These are phyloP conservation scores for Diaporthe citri DNA, from an alignment of 2,329 filamentous ascomycete genomes.

Conservation along the genomic window DNA sequence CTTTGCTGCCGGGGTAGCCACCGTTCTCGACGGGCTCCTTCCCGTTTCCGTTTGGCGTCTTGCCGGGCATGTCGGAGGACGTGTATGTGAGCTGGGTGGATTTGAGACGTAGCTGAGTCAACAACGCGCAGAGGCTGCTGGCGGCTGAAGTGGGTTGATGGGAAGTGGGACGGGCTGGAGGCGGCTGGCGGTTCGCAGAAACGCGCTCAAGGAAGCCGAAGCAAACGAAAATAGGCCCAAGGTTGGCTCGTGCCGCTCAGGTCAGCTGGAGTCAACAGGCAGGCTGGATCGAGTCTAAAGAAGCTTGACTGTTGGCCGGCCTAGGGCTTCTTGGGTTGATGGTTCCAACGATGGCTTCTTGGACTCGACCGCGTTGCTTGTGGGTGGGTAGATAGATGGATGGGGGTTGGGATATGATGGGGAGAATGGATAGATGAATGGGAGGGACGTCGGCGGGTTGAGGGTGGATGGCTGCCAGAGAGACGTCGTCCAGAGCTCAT, in stretches of 20 bases:
- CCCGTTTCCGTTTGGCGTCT: conserved; percentile 79
- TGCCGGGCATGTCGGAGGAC: conserved; percentile 72
- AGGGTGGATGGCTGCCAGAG: conserved; percentile 29
- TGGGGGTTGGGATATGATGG: conserved; percentile 30
- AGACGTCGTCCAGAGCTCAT: conserved; percentile 38
- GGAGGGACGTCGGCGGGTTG: conserved; percentile 31
- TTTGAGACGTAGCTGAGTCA: conserved; percentile 31
- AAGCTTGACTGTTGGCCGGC: conserved; percentile 15
- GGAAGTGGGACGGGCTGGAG: conserved; percentile 20
- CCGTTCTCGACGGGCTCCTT: conserved; percentile 78
- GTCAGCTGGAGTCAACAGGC: conserved; percentile 36
- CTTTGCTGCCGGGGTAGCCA: conserved; percentile 71
- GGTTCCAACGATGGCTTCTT: conserved; percentile 30
- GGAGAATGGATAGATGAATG: conserved; percentile 28
- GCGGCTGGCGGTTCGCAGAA: conserved; percentile 26
- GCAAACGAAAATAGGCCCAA: conserved; percentile 32
- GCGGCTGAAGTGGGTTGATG: neutral
- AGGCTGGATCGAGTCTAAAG: conserved; percentile 23
- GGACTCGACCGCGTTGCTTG: conserved; percentile 25
- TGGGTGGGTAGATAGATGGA: conserved; percentile 18
- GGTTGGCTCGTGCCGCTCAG: conserved; percentile 36
- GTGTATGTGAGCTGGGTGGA: conserved; percentile 14
- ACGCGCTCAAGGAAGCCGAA: conserved; percentile 32
- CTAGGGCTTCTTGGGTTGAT: neutral
- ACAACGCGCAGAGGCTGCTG: conserved; percentile 34